Evolutionary conservation across 345 rosid species (phyloP).

Genomic region (Salix viminalis): DNA sequence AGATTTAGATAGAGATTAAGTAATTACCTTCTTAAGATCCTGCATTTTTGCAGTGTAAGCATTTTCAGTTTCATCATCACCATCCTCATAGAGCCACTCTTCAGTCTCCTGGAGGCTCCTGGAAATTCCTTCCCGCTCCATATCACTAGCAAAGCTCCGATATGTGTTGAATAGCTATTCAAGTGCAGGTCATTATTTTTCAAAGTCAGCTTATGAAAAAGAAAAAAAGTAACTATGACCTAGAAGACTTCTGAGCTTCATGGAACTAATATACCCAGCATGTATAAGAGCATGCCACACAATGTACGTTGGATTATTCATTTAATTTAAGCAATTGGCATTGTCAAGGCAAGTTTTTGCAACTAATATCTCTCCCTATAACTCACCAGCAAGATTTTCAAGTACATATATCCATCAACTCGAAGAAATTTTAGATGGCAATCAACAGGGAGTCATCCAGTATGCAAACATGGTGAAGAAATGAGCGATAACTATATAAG

Average conservation of each 20-base stretch:
- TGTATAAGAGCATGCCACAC: background rate
- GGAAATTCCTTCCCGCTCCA: slow-evolving; percentile 57
- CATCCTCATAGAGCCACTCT: slow-evolving; percentile 87
- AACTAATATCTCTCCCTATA: too few relatives aligned
- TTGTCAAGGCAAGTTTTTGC: too few relatives aligned
- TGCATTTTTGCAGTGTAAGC: slow-evolving; percentile 51
- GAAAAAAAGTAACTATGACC: background rate
- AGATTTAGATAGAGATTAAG: background rate
- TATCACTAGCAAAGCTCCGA: slow-evolving; percentile 48
- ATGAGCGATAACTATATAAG: background rate
- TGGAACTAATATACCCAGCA: background rate
- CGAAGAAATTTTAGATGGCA: too few relatives aligned
- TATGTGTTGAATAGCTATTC: slow-evolving; percentile 58
- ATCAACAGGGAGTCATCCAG: too few relatives aligned
- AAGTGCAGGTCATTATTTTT: slow-evolving; percentile 5
- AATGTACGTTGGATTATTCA: background rate
- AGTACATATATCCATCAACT: too few relatives aligned
- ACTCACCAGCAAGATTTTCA: too few relatives aligned
- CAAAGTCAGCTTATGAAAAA: background rate
- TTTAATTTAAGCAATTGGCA: background rate
- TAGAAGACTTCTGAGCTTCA: background rate
- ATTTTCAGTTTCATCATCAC: slow-evolving; percentile 68
- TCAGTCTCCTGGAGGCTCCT: slow-evolving; percentile 63
- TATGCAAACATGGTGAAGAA: too few relatives aligned
- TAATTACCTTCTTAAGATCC: slow-evolving; percentile 52